phyloP scores from a whole-genome alignment of 2,329 filamentous ascomycete genomes.

The Hypoxylon sp. region DNA sequence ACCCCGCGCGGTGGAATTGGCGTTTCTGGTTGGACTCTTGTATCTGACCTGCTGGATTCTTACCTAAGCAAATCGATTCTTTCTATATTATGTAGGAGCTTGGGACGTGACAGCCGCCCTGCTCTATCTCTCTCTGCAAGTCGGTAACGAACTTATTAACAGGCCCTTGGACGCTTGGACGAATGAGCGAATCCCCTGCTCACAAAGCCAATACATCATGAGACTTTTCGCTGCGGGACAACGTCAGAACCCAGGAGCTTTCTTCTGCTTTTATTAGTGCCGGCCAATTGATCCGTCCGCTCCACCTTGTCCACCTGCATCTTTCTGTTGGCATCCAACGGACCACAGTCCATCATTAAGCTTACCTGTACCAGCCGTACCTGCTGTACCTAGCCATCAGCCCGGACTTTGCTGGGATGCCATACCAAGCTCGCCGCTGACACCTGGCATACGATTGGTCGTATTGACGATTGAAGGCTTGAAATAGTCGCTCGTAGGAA shows the following conservation, averaged over 20 bases:
- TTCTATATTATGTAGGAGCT: not conserved
- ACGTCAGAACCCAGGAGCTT: slow-evolving; percentile 41
- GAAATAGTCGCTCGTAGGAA: slow-evolving; percentile 3
- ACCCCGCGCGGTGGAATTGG: slow-evolving; percentile 7
- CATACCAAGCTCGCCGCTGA: slow-evolving; percentile 19
- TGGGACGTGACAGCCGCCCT: not conserved
- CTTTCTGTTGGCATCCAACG: slow-evolving; percentile 38
- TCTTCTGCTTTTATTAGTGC: slow-evolving; percentile 41
- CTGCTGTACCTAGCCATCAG: slow-evolving; percentile 14
- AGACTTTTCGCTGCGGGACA: slow-evolving; percentile 43
- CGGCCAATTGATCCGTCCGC: slow-evolving; percentile 43
- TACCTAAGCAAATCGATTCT: slow-evolving; percentile 18
- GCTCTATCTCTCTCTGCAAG: slow-evolving; percentile 19
- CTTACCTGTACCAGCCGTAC: slow-evolving; percentile 17
- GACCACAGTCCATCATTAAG: slow-evolving; percentile 29
- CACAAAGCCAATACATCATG: slow-evolving; percentile 42
- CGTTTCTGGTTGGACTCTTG: slow-evolving; percentile 1
- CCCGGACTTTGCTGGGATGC: slow-evolving; percentile 23
- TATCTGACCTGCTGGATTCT: slow-evolving; percentile 11
- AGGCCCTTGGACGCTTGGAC: slow-evolving; percentile 33
- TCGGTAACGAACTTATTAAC: slow-evolving; percentile 28
- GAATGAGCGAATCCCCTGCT: slow-evolving; percentile 35
- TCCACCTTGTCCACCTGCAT: slow-evolving; percentile 41
- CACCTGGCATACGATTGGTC: slow-evolving; percentile 23
- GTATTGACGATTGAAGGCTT: slow-evolving; percentile 10